Evolutionary conservation across 2,329 filamentous ascomycete species (phyloP), one percentile per base, ranked within the genome.

Genomic region (Fusarium sp.): DNA sequence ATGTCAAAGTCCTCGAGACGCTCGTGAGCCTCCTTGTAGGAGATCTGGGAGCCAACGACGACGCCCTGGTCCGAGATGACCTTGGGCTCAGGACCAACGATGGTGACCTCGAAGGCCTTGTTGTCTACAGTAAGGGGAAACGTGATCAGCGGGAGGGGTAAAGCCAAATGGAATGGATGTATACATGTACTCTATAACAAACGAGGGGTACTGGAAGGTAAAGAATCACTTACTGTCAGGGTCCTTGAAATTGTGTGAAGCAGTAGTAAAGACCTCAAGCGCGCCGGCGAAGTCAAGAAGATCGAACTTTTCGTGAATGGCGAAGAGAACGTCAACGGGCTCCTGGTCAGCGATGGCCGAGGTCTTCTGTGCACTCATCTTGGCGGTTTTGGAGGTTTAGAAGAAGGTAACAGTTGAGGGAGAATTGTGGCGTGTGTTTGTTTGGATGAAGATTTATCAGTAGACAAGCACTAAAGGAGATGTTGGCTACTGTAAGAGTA

Each of bases 11-110:
- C 90, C 69, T 89, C 82, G 47, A 94, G 86, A 70, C 84, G 84
- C 61, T 92, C 87, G 79, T 93, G 86, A 64, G 92, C 92, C 76
- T 95, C 91, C 76, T 91, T 91, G 84, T 87, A 93, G 76, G 88
- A 85, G 78, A 94, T 89, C 79, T 96, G 90, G 65, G 91, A 88
- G 74, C 87, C 87, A 78, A 96, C 82, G 72, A 88, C 84, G 75
- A 90, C 85, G 70, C 91, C 91, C 78, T 93, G 83, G 40, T 81
- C 77, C 25, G 86, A 87, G 49, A 88, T 75, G 42, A 87, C 81
- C 78, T 86, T 83, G 72, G 83, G 78, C 72, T 88, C 85, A 63
- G 80, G 79, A 31, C 79, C 82, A 35, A 83, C 84, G 66, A 88
- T 79, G 71, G 86, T 88, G 74, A 85, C 80, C 60, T 88, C 85